Base-by-base conservation (phyloP, 2,329 filamentous ascomycete species). In the Penicillium palitans region DNA sequence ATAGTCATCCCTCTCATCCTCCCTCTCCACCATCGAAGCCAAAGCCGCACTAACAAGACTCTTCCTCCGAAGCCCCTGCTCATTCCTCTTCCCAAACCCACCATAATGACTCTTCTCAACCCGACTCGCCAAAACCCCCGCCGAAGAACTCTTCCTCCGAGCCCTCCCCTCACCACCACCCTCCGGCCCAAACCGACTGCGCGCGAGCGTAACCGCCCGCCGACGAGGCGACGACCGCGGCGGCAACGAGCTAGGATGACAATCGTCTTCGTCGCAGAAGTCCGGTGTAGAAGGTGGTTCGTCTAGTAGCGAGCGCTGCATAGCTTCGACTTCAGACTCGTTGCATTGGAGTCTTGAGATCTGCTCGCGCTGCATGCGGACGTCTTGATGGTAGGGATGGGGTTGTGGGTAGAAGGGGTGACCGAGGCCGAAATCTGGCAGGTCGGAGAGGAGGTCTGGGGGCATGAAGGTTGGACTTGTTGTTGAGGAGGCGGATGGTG, bases 401-500 rank as follows among this genome's bases (percentile, higher is more conserved):
- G 35, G 27, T 21, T 51, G 19, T 8, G 35, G 33, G 59, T 51
- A 17, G 37, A 58, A 24, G 27, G 44, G 21, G 10, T 33, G 17
- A 25, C 46, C 31, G 40, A 46, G 33, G 17, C 50, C 19, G 31
- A 47, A 17, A 13, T 31, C 45, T 2, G 42, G 51, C 12, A 50
- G 25, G 3, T 52, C 48, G 21, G 52, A 46, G 8, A 55, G 55
- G 49, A 66, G 62, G 41, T 73, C 70, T 4, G 61, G 55, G 3
- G 71, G 72, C 4, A 66, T 66, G 24, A 66, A 73, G 0, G 71
- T 72, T 1, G 72, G 69, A 24, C 66, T 71, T 59, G 71, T 19
- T 61, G 70, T 64, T 64, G 68, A 50, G 61, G 69, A 87, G 57
- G 90, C 88, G 59, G 82, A 87, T 58, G 75, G 79, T 6, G 79